Evolutionary conservation across 2,329 filamentous ascomycete genomes (phyloP).

Genomic region (Corniculantispora saksenae): DNA sequence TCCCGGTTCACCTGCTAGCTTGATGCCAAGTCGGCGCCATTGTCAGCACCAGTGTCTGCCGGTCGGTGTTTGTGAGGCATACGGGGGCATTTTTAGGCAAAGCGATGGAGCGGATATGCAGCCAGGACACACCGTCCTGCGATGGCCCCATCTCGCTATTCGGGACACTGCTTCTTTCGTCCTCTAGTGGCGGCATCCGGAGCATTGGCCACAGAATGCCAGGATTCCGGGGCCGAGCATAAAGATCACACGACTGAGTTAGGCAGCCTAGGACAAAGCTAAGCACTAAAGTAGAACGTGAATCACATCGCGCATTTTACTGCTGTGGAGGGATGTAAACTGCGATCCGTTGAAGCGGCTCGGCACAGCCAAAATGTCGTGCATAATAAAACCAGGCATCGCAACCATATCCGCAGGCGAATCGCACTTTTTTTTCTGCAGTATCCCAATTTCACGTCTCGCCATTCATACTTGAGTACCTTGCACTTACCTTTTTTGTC

Average conservation of each 20-base stretch:
- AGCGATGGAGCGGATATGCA: background rate
- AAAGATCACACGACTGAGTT: background rate
- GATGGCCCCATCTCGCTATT: background rate
- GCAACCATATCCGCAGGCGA: too few species aligned
- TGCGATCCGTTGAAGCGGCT: background rate
- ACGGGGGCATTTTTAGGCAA: background rate
- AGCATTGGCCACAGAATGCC: background rate
- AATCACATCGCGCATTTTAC: background rate
- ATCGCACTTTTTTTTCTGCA: too few species aligned
- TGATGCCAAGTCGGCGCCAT: constrained; percentile 2
- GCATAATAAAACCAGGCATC: background rate
- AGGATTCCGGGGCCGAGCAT: background rate
- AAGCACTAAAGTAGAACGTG: background rate
- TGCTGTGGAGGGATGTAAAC: background rate
- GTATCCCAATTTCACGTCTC: too few species aligned
- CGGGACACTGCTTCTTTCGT: background rate
- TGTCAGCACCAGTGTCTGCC: background rate
- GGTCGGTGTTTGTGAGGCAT: background rate
- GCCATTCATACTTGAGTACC: too few species aligned
- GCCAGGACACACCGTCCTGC: background rate
- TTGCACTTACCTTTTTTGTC: too few species aligned
- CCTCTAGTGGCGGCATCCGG: background rate
- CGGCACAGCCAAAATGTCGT: background rate
- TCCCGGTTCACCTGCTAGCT: background rate
- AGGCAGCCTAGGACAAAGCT: background rate